A percentile compares a stretch with the other conserved stretches of the same genome.
Evolutionary conservation across 1,139 yeast species (phyloP).

Genomic region (Kluyveromyces marxianus): DNA sequence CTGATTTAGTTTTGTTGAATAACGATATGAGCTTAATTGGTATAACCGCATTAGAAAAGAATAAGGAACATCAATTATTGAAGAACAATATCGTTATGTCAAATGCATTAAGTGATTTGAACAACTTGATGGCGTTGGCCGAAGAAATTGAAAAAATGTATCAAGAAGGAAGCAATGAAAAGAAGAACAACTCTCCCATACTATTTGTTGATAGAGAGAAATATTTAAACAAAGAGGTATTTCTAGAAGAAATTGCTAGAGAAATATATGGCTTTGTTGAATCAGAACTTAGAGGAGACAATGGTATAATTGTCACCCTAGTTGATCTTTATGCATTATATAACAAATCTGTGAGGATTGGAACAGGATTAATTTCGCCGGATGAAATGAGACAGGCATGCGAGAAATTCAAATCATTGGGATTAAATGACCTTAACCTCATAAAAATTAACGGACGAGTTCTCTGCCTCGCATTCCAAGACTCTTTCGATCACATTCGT

Average conservation of each 20-base stretch:
- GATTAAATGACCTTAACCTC: slow-evolving; percentile 39
- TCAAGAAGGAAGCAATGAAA: slow-evolving; percentile 20
- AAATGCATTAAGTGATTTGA: slow-evolving; percentile 68
- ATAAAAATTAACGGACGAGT: slow-evolving; percentile 38
- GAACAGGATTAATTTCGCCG: slow-evolving; percentile 54
- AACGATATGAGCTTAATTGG: slow-evolving; percentile 36
- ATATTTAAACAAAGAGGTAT: slow-evolving; percentile 26
- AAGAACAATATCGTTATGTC: slow-evolving; percentile 58
- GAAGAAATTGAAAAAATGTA: slow-evolving; percentile 59
- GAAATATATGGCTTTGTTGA: slow-evolving; percentile 51
- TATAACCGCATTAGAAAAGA: slow-evolving; percentile 61
- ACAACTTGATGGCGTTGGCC: slow-evolving; percentile 69
- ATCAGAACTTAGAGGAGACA: slow-evolving; percentile 31
- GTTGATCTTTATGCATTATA: slow-evolving; percentile 54
- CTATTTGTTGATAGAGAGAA: slow-evolving; percentile 33
- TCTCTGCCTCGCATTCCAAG: slow-evolving; percentile 31
- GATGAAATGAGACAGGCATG: slow-evolving; percentile 48
- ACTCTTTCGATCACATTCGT: slow-evolving; percentile 36
- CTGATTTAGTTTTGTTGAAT: slow-evolving; percentile 15
- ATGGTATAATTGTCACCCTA: slow-evolving; percentile 48
- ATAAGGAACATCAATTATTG: slow-evolving; percentile 49
- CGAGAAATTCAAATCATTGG: slow-evolving; percentile 37
- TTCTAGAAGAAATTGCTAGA: slow-evolving; percentile 38
- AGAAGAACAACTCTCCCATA: slow-evolving; percentile 10
- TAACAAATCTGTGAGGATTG: slow-evolving; percentile 49